A percentile compares a stretch with the other conserved stretches of the same genome.
phyloP scores from a whole-genome alignment of 805 yeast genomes.

The Zygoascus ofunaensis region DNA sequence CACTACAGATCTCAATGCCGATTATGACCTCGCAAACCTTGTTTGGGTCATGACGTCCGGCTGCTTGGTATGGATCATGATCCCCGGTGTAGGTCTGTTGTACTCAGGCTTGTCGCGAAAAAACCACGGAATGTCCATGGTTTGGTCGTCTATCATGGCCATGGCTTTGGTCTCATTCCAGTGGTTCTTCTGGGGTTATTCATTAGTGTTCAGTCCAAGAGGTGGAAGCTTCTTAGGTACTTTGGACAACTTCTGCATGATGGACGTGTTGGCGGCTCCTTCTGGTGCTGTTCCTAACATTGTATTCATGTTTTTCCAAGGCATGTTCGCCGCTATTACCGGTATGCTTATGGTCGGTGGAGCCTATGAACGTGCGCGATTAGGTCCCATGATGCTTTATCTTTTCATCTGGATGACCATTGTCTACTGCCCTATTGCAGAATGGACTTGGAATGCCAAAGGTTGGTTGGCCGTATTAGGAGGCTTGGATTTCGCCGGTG shows the following conservation, averaged over 20 bases:
- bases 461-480: conserved; percentile 86
- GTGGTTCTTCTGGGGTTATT: conserved; percentile 98
- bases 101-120: conserved; percentile 92
- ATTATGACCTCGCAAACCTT: conserved; percentile 67
- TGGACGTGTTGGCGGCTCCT: conserved; percentile 75
- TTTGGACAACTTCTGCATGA: conserved; percentile 69
- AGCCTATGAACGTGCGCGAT: conserved; percentile 93
- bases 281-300: conserved; percentile 79
- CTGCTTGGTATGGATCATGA: conserved; percentile 87
- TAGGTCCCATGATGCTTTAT: conserved; percentile 94
- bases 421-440: conserved; percentile 92
- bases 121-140: conserved; percentile 85
- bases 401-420: conserved; percentile 89
- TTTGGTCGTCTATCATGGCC: conserved; percentile 93
- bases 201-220: conserved; percentile 70
- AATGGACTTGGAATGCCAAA: conserved; percentile 93
- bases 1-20: conserved; percentile 59
- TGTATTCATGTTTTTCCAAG: conserved; percentile 83
- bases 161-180: conserved; percentile 77
- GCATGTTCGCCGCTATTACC: conserved; percentile 92
- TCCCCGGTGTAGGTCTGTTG: conserved; percentile 89
- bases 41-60: conserved; percentile 48
- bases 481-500: conserved; percentile 94
- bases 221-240: conserved; percentile 71
- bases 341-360: conserved; percentile 95